Conservation (phyloP, 345 rosid species). For the Eucalyptus coolabah region DNA sequence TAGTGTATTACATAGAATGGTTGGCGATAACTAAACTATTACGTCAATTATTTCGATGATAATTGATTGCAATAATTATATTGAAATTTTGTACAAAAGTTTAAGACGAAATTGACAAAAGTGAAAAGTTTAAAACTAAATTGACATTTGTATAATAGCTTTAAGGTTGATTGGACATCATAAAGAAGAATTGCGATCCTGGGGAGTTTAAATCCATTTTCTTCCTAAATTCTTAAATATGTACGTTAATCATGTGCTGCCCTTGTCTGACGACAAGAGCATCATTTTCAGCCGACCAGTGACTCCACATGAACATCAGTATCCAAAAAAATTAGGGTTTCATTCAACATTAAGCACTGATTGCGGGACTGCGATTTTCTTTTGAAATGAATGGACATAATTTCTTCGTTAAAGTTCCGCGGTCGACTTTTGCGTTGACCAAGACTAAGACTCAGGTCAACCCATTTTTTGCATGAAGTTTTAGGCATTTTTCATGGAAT, state of each 20-base stretch:
- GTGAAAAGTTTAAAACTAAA: accelerated
- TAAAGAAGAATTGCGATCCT: not conserved
- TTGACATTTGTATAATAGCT: not conserved
- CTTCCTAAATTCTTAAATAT: not conserved
- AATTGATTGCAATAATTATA: not conserved
- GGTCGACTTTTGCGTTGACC: not conserved
- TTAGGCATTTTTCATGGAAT: not conserved
- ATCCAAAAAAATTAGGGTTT: not conserved
- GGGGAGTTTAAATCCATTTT: not conserved
- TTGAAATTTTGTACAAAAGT: not conserved
- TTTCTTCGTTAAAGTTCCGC: not conserved
- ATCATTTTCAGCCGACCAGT: not conserved
- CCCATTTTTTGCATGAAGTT: not conserved
- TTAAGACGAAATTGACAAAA: accelerated
- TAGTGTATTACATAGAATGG: no score
- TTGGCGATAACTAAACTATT: no score
- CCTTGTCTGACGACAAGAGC: not conserved
- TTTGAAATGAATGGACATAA: not conserved
- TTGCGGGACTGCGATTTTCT: not conserved
- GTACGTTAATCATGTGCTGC: not conserved
- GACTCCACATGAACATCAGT: not conserved
- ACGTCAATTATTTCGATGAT: not conserved
- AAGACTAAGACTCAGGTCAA: not conserved
- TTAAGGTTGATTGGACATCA: not conserved
- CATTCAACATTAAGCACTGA: not conserved